Evolutionary conservation across 1,284 basidiomycete genomes (phyloP).

Genomic region (Naganishia cerealis): DNA sequence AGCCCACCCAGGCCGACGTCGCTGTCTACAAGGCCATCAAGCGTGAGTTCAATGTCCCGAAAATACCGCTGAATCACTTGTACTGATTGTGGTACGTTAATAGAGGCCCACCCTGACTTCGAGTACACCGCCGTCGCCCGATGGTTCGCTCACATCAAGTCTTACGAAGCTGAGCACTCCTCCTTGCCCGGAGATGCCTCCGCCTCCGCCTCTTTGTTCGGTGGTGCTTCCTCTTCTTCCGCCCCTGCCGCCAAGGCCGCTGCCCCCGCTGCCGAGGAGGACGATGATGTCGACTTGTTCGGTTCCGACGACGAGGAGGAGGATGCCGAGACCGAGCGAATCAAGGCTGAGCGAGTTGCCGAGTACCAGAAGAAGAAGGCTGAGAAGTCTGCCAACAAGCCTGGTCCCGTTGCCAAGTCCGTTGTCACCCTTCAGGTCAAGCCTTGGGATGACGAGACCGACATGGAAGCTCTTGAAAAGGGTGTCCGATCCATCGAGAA

Average conservation of each 20-base stretch:
- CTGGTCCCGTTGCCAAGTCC: constrained; percentile 73
- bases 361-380: constrained; percentile 94
- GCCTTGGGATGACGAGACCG: constrained; percentile 99
- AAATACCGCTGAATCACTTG: not conserved
- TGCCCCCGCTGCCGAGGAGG: constrained; percentile 60
- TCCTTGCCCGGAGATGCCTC: constrained; percentile 80
- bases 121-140: constrained; percentile 76
- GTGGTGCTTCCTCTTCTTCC: constrained; percentile 53
- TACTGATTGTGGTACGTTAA: not conserved
- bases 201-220: constrained; percentile 72
- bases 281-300: constrained; percentile 90
- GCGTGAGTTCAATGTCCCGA: constrained; percentile 35
- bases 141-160: constrained; percentile 93
- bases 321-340: constrained; percentile 77
- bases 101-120: constrained; percentile 16
- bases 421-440: constrained; percentile 87
- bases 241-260: constrained; percentile 56
- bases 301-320: constrained; percentile 75
- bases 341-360: constrained; percentile 94
- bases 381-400: constrained; percentile 73
- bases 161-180: constrained; percentile 75
- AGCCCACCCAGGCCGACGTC: constrained; percentile 94
- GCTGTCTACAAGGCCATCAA: constrained; percentile 75
- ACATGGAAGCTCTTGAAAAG: constrained; percentile 84
- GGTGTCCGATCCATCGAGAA: constrained; percentile 81